phyloP scores from a whole-genome alignment of 768 basidiomycete genomes.

The Agrocybe praecox region DNA sequence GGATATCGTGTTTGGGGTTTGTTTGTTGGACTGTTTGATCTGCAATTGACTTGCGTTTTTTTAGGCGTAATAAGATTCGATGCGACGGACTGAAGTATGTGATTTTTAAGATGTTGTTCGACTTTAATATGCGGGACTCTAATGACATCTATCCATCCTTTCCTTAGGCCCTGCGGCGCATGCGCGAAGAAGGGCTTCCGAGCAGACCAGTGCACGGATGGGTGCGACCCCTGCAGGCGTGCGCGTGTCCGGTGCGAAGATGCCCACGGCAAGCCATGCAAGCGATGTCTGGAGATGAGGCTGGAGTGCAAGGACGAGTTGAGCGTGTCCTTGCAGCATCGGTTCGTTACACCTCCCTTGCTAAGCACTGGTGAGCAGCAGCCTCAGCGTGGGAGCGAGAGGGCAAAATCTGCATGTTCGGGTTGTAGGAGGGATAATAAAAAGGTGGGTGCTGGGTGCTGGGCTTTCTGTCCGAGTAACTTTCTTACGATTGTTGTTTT shows the following conservation, averaged over 20 bases:
- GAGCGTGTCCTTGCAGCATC: constrained; percentile 16
- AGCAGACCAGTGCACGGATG: constrained; percentile 58
- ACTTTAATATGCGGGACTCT: neutral
- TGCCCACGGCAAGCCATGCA: constrained; percentile 42
- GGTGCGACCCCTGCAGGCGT: constrained; percentile 61
- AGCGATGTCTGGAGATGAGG: constrained; percentile 52
- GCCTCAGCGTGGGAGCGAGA: constrained; percentile 36
- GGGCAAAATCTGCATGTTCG: constrained; percentile 61
- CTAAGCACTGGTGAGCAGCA: constrained; percentile 9
- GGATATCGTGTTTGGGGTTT: neutral
- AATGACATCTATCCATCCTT: too few relatives aligned
- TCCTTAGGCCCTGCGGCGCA: constrained; percentile 62
- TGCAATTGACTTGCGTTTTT: too few relatives aligned
- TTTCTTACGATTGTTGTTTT: neutral
- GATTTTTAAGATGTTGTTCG: constrained; percentile 1
- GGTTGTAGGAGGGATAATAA: constrained; percentile 67
- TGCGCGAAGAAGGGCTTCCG: constrained; percentile 58
- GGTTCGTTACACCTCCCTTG: constrained; percentile 9
- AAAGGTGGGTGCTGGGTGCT: constrained; percentile 41
- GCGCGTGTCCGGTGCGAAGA: constrained; percentile 58
- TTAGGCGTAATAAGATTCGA: constrained; percentile 64
- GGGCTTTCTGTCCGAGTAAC: neutral
- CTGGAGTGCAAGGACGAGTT: constrained; percentile 53
- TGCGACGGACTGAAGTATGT: constrained; percentile 43
- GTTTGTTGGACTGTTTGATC: neutral